Evolutionary conservation across 2,329 filamentous ascomycete genomes (phyloP).

Genomic region (Pseudofabraea citricarpa): DNA sequence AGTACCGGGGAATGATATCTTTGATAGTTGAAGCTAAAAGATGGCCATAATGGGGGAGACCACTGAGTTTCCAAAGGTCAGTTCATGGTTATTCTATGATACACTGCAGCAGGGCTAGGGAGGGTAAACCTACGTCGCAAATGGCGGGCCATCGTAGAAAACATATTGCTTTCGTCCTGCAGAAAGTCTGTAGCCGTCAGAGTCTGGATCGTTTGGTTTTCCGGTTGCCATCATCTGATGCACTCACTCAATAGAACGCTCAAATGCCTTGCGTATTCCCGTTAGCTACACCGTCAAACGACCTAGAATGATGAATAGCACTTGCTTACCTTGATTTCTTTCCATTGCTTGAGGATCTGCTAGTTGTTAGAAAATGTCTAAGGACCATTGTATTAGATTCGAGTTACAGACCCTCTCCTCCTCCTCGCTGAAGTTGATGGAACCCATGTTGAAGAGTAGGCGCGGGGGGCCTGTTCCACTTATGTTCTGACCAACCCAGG

Average conservation of each 20-base stretch:
- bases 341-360: slow-evolving; percentile 72
- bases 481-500: no score
- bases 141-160: slow-evolving; percentile 87
- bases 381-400: no score
- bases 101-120: no score
- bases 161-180: slow-evolving; percentile 68
- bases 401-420: not conserved
- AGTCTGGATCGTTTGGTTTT: no score
- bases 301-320: no score
- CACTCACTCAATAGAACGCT: slow-evolving; percentile 1
- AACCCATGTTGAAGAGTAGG: not conserved
- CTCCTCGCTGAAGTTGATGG: not conserved
- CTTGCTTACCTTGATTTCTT: slow-evolving; percentile 76
- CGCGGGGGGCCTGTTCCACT: no score
- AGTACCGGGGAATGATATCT: slow-evolving; percentile 93
- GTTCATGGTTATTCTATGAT: no score
- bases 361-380: no score
- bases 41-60: slow-evolving; percentile 60
- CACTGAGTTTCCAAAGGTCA: no score
- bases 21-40: slow-evolving; percentile 90
- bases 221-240: no score
- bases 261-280: slow-evolving; percentile 37
- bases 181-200: slow-evolving; percentile 11
- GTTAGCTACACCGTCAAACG: not conserved
- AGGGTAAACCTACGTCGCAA: slow-evolving; percentile 55